Evolutionary conservation across 2,329 filamentous ascomycete species (phyloP).

Genomic region (Aureobasidium vineae): DNA sequence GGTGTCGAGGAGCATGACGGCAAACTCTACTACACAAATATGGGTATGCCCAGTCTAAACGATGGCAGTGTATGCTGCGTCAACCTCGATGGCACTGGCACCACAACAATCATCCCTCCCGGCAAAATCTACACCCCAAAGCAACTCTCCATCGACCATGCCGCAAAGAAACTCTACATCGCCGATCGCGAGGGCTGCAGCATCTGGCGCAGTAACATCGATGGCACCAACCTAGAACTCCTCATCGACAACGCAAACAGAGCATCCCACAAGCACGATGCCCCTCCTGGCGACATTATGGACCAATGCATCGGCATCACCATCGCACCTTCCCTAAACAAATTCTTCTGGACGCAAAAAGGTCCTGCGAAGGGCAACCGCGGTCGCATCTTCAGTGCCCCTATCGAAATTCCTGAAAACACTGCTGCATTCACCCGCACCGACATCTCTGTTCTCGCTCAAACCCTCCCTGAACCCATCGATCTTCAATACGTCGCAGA

Average conservation of each 20-base stretch:
- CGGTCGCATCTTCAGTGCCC: slow-evolving; percentile 56
- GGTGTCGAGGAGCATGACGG: slow-evolving; percentile 36
- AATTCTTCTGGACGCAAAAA: slow-evolving; percentile 62
- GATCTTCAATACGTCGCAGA: slow-evolving; percentile 57
- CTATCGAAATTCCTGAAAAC: slow-evolving; percentile 42
- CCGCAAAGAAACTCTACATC: slow-evolving; percentile 40
- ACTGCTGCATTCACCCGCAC: slow-evolving; percentile 39
- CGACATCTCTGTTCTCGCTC: slow-evolving; percentile 47
- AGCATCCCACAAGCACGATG: background rate
- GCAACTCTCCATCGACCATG: slow-evolving; percentile 39
- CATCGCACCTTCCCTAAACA: slow-evolving; percentile 44
- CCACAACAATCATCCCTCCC: slow-evolving; percentile 44
- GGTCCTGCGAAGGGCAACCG: slow-evolving; percentile 52
- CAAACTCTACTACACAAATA: slow-evolving; percentile 39
- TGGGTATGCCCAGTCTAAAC: slow-evolving; percentile 30
- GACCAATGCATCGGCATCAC: slow-evolving; percentile 58
- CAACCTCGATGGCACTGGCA: slow-evolving; percentile 32
- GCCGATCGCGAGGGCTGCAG: slow-evolving; percentile 47
- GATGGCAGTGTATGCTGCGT: slow-evolving; percentile 30
- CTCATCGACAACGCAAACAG: slow-evolving; percentile 41
- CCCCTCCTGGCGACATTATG: background rate
- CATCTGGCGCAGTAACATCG: slow-evolving; percentile 39
- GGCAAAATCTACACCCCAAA: slow-evolving; percentile 53
- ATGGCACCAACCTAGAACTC: slow-evolving; percentile 39
- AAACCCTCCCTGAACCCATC: slow-evolving; percentile 55